phyloP scores from a whole-genome alignment of 192 early-diverging fungal genomes.

The Coemansia sp. region DNA sequence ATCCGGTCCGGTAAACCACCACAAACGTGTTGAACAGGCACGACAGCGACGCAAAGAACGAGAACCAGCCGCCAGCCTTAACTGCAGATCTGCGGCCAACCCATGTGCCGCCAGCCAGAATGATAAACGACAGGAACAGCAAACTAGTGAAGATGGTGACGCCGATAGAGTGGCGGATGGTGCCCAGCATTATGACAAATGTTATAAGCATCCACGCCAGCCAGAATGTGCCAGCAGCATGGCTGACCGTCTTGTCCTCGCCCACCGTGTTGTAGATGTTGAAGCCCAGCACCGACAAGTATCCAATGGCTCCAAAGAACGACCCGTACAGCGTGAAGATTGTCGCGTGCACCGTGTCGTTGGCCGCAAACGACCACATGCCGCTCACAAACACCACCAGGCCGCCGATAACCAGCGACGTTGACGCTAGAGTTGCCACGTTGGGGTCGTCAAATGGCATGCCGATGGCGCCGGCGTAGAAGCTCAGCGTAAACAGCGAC shows the following conservation, averaged over 20 bases:
- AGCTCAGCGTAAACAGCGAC: conserved; percentile 53
- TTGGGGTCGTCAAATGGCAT: conserved; percentile 54
- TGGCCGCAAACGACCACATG: conserved; percentile 74
- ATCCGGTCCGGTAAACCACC: conserved; percentile 45
- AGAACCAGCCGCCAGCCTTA: conserved; percentile 72
- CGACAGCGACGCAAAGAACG: conserved; percentile 68
- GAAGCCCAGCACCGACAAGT: conserved; percentile 53
- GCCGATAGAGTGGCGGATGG: conserved; percentile 60
- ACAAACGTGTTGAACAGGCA: conserved; percentile 66
- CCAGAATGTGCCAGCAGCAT: conserved; percentile 67
- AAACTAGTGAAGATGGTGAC: conserved; percentile 61
- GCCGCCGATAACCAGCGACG: conserved; percentile 51
- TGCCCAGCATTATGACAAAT: conserved; percentile 63
- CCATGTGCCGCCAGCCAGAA: conserved; percentile 66
- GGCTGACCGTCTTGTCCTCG: conserved; percentile 55
- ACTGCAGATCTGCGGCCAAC: conserved; percentile 50
- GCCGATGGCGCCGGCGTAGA: conserved; percentile 53
- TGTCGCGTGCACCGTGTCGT: conserved; percentile 83
- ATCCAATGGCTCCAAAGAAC: conserved; percentile 63
- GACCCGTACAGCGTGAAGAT: conserved; percentile 73
- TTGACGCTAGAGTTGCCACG: conserved; percentile 48
- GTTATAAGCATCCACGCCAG: conserved; percentile 71
- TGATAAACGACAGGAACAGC: conserved; percentile 64
- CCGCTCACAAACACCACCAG: conserved; percentile 54
- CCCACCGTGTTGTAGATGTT: conserved; percentile 58